These are phyloP conservation scores for Hyaloscypha variabilis DNA, from an alignment of 495 filamentous ascomycete species.

Conservation along the genomic window DNA sequence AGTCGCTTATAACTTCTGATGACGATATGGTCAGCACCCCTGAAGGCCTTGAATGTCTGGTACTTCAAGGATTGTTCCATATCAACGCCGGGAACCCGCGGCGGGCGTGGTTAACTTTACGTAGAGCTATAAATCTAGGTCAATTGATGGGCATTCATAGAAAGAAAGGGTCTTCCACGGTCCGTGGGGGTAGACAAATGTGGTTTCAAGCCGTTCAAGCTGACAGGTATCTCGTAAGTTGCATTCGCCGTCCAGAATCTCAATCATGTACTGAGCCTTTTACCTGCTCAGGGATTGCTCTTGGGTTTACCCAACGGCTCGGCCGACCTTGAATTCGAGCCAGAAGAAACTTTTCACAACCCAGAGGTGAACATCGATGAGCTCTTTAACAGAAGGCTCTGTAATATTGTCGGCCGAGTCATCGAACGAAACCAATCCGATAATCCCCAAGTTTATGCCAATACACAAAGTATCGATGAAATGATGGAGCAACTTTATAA, in stretches of 20 bases:
- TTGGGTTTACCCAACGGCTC: constrained; percentile 44
- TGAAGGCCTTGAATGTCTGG: constrained; percentile 47
- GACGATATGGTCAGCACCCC: constrained; percentile 50
- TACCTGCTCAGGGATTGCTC: constrained; percentile 35
- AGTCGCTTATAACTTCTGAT: constrained; percentile 47
- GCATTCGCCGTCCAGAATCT: constrained; percentile 20
- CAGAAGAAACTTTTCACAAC: constrained; percentile 34
- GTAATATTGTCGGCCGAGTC: constrained; percentile 39
- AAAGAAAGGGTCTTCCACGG: constrained; percentile 9
- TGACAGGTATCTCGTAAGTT: constrained; percentile 32
- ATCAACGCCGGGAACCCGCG: constrained; percentile 47
- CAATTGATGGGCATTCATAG: constrained; percentile 49
- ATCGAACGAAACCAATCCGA: constrained; percentile 43
- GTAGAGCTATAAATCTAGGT: constrained; percentile 42
- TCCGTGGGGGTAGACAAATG: constrained; percentile 19
- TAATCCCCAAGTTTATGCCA: constrained; percentile 20
- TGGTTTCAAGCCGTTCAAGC: constrained; percentile 29
- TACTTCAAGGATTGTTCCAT: constrained; percentile 42
- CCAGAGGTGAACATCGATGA: constrained; percentile 9
- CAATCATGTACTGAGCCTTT: constrained; percentile 32
- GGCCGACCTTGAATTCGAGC: constrained; percentile 37
- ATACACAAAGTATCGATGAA: constrained; percentile 47
- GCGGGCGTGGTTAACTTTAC: constrained; percentile 46
- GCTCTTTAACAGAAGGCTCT: constrained; percentile 28
- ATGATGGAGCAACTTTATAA: constrained; percentile 40